Conservation (phyloP, 2,329 filamentous ascomycete genomes). For the Bipolaris victoriae region DNA sequence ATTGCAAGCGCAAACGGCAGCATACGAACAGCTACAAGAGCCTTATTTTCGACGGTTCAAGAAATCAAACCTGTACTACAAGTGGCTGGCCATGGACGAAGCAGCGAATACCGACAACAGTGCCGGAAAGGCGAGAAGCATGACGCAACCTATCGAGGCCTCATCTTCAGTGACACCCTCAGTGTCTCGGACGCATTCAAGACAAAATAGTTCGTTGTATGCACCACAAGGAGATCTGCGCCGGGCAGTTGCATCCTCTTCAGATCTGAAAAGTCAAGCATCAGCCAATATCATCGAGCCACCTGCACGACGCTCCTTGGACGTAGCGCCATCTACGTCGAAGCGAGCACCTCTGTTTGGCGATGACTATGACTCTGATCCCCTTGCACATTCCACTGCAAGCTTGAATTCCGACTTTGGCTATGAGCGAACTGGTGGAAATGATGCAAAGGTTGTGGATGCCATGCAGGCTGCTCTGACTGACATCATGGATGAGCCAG, state of each 20-base stretch:
- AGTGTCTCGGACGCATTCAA: constrained; percentile 57
- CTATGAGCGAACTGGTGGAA: constrained; percentile 54
- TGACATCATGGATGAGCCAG: constrained; percentile 83
- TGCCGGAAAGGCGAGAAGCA: constrained; percentile 32
- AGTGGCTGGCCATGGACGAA: constrained; percentile 90
- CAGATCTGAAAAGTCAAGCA: constrained; percentile 60
- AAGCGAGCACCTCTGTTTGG: constrained; percentile 71
- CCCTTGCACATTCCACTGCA: constrained; percentile 75
- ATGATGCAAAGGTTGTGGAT: constrained; percentile 82
- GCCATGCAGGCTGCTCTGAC: constrained; percentile 92
- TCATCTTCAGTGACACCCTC: constrained; percentile 35
- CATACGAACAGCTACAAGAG: constrained; percentile 83
- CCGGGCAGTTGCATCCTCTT: constrained; percentile 65
- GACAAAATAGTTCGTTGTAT: constrained; percentile 46
- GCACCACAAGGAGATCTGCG: constrained; percentile 59
- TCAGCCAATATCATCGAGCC: constrained; percentile 54
- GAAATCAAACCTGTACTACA: constrained; percentile 92
- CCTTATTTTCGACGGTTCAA: constrained; percentile 85
- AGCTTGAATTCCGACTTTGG: constrained; percentile 74
- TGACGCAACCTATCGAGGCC: constrained; percentile 35
- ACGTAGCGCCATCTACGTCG: constrained; percentile 60
- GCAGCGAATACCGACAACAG: constrained; percentile 46
- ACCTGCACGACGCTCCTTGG: constrained; percentile 70
- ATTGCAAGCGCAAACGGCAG: constrained; percentile 78
- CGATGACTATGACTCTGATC: constrained; percentile 77